phyloP scores from a whole-genome alignment of 2,329 filamentous ascomycete species.

The Cordyceps javanica region DNA sequence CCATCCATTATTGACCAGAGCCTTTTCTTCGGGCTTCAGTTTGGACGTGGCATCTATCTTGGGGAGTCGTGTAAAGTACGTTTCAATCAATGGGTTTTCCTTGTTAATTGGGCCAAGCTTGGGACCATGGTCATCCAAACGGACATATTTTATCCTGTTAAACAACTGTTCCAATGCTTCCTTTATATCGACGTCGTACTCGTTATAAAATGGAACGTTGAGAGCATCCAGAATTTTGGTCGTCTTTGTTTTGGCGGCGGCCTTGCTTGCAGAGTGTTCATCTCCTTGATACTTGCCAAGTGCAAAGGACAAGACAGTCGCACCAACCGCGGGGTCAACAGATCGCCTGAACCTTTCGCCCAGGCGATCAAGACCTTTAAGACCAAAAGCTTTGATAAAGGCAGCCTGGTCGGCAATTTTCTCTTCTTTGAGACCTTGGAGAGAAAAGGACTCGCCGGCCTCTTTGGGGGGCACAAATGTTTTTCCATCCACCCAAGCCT shows the following conservation, averaged over 20 bases:
- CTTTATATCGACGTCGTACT: slow-evolving; percentile 78
- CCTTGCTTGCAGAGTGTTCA: slow-evolving; percentile 39
- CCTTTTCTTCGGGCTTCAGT: slow-evolving; percentile 69
- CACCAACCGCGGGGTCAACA: slow-evolving; percentile 63
- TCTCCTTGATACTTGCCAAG: slow-evolving; percentile 53
- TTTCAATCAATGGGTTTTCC: slow-evolving; percentile 77
- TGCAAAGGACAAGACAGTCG: slow-evolving; percentile 40
- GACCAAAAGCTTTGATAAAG: slow-evolving; percentile 62
- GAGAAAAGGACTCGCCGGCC: slow-evolving; percentile 24
- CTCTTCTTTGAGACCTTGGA: slow-evolving; percentile 43
- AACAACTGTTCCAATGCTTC: slow-evolving; percentile 87
- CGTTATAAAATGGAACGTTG: slow-evolving; percentile 83
- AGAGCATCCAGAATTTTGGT: slow-evolving; percentile 68
- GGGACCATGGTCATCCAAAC: slow-evolving; percentile 87
- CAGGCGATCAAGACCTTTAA: slow-evolving; percentile 66
- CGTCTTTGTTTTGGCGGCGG: slow-evolving; percentile 48
- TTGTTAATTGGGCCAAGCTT: slow-evolving; percentile 73
- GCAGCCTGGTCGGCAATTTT: slow-evolving; percentile 46
- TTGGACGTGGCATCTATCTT: slow-evolving; percentile 70
- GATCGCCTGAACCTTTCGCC: slow-evolving; percentile 72
- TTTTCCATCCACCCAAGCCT: slow-evolving; percentile 63
- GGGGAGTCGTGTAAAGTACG: slow-evolving; percentile 89
- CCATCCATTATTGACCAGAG: slow-evolving; percentile 94
- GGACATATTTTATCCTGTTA: slow-evolving; percentile 91
- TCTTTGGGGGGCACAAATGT: slow-evolving; percentile 45